Percentiles rank a stretch among this genome's conserved stretches.
Evolutionary conservation across 768 basidiomycete genomes (phyloP).

Genomic region (Amanita phalloides): DNA sequence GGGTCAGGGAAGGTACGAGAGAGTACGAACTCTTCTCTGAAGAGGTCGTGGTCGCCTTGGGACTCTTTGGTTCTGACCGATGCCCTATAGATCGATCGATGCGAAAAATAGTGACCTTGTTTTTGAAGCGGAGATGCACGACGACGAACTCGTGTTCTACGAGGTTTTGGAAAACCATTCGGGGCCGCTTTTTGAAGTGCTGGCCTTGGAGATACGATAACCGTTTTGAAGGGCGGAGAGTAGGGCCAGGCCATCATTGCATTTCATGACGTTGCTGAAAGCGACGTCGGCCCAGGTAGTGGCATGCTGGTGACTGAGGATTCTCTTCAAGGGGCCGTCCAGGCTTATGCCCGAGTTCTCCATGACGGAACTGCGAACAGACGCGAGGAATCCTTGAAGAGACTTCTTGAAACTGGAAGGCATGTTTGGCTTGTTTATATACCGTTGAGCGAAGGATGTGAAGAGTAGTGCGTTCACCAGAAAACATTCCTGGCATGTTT

Average conservation of each 20-base stretch:
- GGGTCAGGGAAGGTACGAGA: not conserved
- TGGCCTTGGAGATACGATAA: not conserved
- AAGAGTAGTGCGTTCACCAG: no score
- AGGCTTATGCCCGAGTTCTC: not conserved
- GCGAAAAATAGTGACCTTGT: not conserved
- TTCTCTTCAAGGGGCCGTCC: not conserved
- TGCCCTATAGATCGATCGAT: not conserved
- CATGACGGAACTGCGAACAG: not conserved
- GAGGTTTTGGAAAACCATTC: not conserved
- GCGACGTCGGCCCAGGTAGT: not conserved
- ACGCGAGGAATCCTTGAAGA: not conserved
- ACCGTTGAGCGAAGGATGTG: no score
- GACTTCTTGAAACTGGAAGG: not conserved
- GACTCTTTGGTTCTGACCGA: not conserved
- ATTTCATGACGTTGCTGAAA: not conserved
- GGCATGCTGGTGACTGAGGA: not conserved
- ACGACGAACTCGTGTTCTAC: slow-evolving; percentile 1
- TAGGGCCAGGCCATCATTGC: not conserved
- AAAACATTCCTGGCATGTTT: no score
- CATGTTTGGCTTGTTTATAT: not conserved
- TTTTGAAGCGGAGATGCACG: not conserved
- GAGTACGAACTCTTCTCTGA: not conserved
- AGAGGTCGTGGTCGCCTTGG: not conserved
- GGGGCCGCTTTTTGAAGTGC: not conserved
- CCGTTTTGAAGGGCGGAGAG: not conserved